Evolutionary conservation across 495 filamentous ascomycete species (phyloP).

Genomic region (Neurospora hispaniola): DNA sequence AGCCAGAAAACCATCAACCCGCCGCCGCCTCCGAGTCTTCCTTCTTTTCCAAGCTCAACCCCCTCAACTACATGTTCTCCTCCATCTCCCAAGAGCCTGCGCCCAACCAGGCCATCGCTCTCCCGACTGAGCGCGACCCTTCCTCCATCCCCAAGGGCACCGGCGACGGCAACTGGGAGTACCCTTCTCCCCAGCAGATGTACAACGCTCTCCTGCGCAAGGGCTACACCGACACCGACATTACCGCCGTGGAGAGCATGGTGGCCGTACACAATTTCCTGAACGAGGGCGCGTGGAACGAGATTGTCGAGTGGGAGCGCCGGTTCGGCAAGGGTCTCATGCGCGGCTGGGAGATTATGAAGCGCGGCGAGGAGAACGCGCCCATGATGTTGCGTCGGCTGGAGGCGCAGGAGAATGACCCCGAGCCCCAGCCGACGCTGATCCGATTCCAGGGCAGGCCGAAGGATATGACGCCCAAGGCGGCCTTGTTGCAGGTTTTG

Average conservation of each 20-base stretch:
- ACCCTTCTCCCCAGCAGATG: constrained; percentile 97
- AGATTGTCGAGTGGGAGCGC: constrained; percentile 87
- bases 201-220: constrained; percentile 96
- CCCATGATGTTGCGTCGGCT: constrained; percentile 21
- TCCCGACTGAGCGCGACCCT: constrained; percentile 66
- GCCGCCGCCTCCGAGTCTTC: constrained; percentile 24
- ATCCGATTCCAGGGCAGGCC: constrained; percentile 82
- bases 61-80: constrained; percentile 92
- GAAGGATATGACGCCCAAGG: constrained; percentile 82
- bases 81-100: constrained; percentile 70
- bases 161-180: constrained; percentile 79
- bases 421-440: constrained; percentile 50
- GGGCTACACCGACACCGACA: constrained; percentile 86
- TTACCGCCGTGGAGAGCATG: constrained; percentile 92
- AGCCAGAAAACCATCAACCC: neutral
- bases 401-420: constrained; percentile 23
- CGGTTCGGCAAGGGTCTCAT: constrained; percentile 63
- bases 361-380: constrained; percentile 54
- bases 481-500: constrained; percentile 64
- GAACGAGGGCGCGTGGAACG: constrained; percentile 93
- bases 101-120: constrained; percentile 54
- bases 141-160: constrained; percentile 82
- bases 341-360: constrained; percentile 64
- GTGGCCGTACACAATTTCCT: constrained; percentile 95
- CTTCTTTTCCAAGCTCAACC: constrained; percentile 67